phyloP scores from a whole-genome alignment of 805 yeast species.

The Cyberlindnera saturnus region DNA sequence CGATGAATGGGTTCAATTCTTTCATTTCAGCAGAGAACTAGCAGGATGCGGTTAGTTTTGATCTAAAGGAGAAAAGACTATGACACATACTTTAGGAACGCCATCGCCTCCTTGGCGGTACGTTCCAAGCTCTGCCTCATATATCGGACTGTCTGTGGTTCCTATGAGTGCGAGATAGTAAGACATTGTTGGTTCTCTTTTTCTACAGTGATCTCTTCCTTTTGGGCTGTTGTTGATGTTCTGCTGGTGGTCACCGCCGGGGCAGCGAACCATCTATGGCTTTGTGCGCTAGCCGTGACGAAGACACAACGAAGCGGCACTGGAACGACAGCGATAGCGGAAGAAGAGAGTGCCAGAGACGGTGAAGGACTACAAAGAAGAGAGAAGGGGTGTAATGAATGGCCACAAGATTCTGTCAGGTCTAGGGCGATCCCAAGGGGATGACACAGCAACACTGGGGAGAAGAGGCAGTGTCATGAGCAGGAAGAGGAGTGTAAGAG shows the following conservation, averaged over 20 bases:
- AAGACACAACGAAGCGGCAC: no score
- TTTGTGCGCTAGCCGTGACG: no score
- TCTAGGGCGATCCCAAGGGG: neutral
- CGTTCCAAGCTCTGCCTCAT: constrained; percentile 81
- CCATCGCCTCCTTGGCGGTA: constrained; percentile 66
- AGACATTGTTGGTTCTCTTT: constrained; percentile 41
- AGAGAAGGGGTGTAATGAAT: no score
- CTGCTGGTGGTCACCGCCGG: no score
- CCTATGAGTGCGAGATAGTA: constrained; percentile 87
- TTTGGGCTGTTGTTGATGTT: no score
- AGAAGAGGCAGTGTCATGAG: no score
- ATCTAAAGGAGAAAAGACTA: neutral
- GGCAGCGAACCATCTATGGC: no score
- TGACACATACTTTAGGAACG: constrained; percentile 13
- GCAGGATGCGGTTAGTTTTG: neutral
- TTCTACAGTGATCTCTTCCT: neutral
- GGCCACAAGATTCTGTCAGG: neutral
- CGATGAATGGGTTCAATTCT: constrained; percentile 81
- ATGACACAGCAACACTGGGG: no score
- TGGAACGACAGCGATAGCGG: no score
- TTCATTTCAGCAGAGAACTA: constrained; percentile 60
- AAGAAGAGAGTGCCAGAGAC: no score
- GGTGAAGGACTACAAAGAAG: no score
- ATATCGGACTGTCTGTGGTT: constrained; percentile 76
- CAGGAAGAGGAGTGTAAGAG: no score